Base-by-base conservation (phyloP, 1,284 basidiomycete species). In the Flammula alnicola region DNA sequence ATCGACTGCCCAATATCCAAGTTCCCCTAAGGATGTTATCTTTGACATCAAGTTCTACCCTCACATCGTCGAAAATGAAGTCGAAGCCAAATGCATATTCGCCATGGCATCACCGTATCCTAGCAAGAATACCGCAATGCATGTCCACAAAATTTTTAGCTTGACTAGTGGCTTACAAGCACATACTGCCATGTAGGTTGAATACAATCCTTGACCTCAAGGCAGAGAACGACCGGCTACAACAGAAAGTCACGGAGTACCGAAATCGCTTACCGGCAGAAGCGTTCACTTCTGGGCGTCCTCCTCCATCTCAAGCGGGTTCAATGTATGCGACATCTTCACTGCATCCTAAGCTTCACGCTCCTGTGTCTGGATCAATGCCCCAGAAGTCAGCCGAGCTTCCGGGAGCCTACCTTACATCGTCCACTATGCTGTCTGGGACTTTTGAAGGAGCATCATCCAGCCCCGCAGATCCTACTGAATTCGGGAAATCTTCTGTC, bases 201-300 rank as follows among this genome's bases (percentile, higher is more conserved):
- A 84, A 90, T 62, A 85, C 86, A 3, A 86, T 88, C 62, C 67
- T 92, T 30, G 89, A 92, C 60, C 77, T 91, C 48, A 90, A 89
- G 65, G 75, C 83, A 45, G 88, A 91, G 67, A 88, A 92, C 64
- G 83, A 88, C 62, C 77, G 81, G 10, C 67, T 93, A 31, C 80
- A 81, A 57, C 74, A 75, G 47, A 77, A 78, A 29, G 66, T 84
- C 37, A 63, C 66, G 16, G 75, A 77, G 33, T 52, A 71, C 80
- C 38, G 67, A 61, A 47, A 46, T 29, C 51, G 51, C 25, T 26
- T 51, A 11, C 44, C 56, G 7, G 33, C 41, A 1, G 52, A 57
- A 20, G 22, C 54, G 23, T 31, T 54, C 8, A 25, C 48, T 19
- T 55, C 61, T 1, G 52, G 56, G 20, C 54, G 58, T 25, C 55